Conservation (phyloP, 1,284 basidiomycete species). For the Sporisorium exsertum region DNA sequence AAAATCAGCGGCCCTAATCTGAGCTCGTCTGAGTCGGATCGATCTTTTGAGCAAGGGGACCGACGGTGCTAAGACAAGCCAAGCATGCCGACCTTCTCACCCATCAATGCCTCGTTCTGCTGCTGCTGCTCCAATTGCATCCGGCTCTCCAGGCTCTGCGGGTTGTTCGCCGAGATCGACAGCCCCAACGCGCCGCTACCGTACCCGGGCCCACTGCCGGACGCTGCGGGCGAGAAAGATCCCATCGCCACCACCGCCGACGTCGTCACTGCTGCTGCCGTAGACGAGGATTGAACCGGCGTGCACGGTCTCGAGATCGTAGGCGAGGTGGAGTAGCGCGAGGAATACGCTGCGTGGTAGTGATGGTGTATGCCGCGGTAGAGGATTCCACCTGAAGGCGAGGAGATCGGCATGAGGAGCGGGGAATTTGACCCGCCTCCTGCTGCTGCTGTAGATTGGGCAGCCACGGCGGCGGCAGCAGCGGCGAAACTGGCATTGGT, state of each 20-base stretch:
- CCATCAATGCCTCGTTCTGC: constrained; percentile 46
- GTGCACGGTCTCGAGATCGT: constrained; percentile 43
- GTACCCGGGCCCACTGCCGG: constrained; percentile 52
- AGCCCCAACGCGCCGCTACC: constrained; percentile 52
- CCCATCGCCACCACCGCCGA: constrained; percentile 11
- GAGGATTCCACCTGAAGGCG: constrained; percentile 24
- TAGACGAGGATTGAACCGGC: constrained; percentile 19
- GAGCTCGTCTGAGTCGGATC: too few species aligned
- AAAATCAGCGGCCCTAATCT: not conserved
- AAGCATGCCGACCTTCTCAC: constrained; percentile 42
- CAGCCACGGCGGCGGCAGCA: constrained; percentile 8
- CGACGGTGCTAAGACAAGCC: constrained; percentile 24
- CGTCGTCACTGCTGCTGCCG: not conserved
- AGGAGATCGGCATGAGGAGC: constrained; percentile 33
- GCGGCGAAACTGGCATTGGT: constrained; percentile 17
- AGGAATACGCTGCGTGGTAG: constrained; percentile 13
- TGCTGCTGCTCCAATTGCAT: constrained; percentile 34
- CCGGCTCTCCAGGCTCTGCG: constrained; percentile 23
- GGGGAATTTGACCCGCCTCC: constrained; percentile 27
- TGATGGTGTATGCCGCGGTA: constrained; percentile 22
- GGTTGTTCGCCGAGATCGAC: constrained; percentile 39
- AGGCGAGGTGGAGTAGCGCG: constrained; percentile 39
- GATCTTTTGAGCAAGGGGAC: too few species aligned
- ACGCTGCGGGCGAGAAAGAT: constrained; percentile 32
- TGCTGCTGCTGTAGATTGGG: not conserved